These are phyloP conservation scores for Ascochyta viciae-villosae DNA, from an alignment of 2,329 filamentous ascomycete species.

Conservation along the genomic window DNA sequence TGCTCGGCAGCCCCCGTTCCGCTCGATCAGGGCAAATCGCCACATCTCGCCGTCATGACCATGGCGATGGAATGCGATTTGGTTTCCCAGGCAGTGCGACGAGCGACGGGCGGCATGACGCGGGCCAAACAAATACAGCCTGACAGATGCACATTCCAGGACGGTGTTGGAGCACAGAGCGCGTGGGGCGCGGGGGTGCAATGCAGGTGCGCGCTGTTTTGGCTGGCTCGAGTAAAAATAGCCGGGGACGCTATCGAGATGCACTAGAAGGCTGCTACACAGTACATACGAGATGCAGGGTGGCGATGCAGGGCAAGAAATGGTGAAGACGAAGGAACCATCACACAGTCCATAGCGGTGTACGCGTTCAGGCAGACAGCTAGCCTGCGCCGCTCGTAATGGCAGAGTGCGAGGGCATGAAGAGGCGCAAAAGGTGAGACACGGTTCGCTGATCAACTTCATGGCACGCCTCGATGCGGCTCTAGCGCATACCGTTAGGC, in stretches of 20 bases:
- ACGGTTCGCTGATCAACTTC: constrained; percentile 2
- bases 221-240: constrained; percentile 8
- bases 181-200: constrained; percentile 13
- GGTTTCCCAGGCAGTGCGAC: constrained; percentile 2
- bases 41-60: neutral
- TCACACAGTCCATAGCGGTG: no score
- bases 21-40: constrained; percentile 9
- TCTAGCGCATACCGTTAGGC: constrained; percentile 8
- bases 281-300: neutral
- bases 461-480: constrained; percentile 2
- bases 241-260: neutral
- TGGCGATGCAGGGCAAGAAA: constrained; percentile 11
- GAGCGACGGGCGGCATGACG: neutral
- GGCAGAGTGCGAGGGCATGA: constrained; percentile 1
- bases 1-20: constrained; percentile 10
- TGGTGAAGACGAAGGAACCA: neutral
- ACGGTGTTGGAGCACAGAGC: constrained; percentile 5
- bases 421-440: constrained; percentile 5
- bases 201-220: constrained; percentile 1
- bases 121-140: constrained; percentile 7
- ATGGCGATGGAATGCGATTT: neutral
- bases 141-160: constrained; percentile 17
- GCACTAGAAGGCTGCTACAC: constrained; percentile 2
- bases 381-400: constrained; percentile 6
- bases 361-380: neutral